Base-by-base conservation (phyloP, 108 stramenopile genomes). In the Cylindrotheca closterium region DNA sequence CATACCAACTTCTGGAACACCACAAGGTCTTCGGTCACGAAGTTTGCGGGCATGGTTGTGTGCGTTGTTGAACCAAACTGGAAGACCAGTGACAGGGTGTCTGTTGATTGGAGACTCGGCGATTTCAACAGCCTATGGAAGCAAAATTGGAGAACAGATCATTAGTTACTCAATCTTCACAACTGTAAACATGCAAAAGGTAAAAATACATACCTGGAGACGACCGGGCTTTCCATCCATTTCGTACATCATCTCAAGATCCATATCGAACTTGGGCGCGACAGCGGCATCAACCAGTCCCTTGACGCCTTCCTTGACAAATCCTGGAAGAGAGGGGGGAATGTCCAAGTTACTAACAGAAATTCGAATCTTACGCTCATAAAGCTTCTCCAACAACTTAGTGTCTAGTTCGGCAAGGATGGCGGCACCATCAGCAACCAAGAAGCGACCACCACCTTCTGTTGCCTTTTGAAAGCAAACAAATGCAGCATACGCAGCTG, bases 251-350 rank as follows among this genome's bases (percentile, higher is more conserved):
- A 95, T 92, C 69, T 95, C 93, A 73, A 95, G 70, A 68, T 92
- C 93, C 93, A 95, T 95, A 58, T 95, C 93, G 73, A 95, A 95
- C 60, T 95, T 95, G 54, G 93, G 93, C 19, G 93, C 89, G 19
- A 95, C 89, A 5, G 85, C 83, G 23, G 75, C 85, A 66, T 84
- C 88, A 0, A 95, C 90, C 21, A 88, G 27, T 26, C 54, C 50
- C 66, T 84, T 87, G 55, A 90, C 75, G 27, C 87, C 92, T 28
- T 91, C 87, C 74, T 90, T 86, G 18, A 90, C 28, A 12, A 85
- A 42, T 24, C 68, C 73, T 2, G 89, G 89, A 22, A 87, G 68
- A 10, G 67, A 47, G 17, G 86, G 85, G 15, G 89, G 90, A 58
- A 94, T 70, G 63, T 91, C 88, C 55, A 94, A 63, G 63, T 90